Evolutionary conservation across 495 filamentous ascomycete genomes (phyloP).

Genomic region (Aspergillus heteromorphus): DNA sequence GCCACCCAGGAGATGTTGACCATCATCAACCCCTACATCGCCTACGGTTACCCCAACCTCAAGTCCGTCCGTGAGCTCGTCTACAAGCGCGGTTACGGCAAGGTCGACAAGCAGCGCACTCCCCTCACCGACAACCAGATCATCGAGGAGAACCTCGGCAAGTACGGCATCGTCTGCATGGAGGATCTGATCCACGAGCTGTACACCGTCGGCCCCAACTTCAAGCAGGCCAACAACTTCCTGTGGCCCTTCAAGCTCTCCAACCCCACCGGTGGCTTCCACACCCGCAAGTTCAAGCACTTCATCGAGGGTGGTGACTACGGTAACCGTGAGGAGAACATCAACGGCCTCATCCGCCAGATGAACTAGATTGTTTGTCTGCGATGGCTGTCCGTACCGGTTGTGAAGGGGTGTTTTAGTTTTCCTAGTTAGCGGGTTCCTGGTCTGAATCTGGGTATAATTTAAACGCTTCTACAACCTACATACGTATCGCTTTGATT

Average conservation of each 20-base stretch:
- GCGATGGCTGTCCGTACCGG: slow-evolving; percentile 24
- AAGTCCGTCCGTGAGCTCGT: slow-evolving; percentile 98
- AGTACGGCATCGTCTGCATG: slow-evolving; percentile 98
- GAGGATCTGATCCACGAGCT: slow-evolving; percentile 99
- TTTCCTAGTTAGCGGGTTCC: slow-evolving; percentile 37
- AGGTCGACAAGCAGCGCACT: slow-evolving; percentile 94
- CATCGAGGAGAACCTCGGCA: slow-evolving; percentile 92
- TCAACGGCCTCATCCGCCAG: slow-evolving; percentile 92
- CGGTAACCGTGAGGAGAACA: slow-evolving; percentile 97
- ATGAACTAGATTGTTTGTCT: slow-evolving; percentile 76
- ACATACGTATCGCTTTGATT: too few relatives aligned
- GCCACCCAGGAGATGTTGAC: slow-evolving; percentile 97
- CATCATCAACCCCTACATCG: slow-evolving; percentile 95
- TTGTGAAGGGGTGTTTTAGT: slow-evolving; percentile 29
- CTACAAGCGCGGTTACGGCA: slow-evolving; percentile 99
- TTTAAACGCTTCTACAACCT: slow-evolving; percentile 38
- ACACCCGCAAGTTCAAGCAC: slow-evolving; percentile 95
- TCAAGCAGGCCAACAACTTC: slow-evolving; percentile 99
- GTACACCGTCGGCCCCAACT: slow-evolving; percentile 96
- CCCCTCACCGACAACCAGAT: slow-evolving; percentile 95
- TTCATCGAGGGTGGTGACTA: slow-evolving; percentile 98
- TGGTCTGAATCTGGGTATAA: slow-evolving; percentile 34
- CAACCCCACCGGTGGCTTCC: slow-evolving; percentile 96
- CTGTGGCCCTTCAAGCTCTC: slow-evolving; percentile 99
- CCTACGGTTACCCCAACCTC: slow-evolving; percentile 98